Base-by-base conservation (phyloP, 2,329 filamentous ascomycete genomes). In the Tolypocladium inflatum region DNA sequence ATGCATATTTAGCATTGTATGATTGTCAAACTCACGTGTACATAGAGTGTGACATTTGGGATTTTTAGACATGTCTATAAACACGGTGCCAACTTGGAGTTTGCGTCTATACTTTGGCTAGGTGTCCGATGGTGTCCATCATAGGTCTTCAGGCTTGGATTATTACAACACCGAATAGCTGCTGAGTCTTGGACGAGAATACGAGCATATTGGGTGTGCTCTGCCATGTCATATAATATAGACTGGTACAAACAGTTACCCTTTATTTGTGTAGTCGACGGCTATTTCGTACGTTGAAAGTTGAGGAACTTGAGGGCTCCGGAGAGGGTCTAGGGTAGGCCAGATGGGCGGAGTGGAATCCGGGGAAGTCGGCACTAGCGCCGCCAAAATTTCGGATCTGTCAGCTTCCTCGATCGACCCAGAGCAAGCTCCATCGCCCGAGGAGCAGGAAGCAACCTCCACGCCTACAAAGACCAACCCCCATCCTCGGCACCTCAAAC, bases 371-470 rank as follows among this genome's bases (percentile, higher is more conserved):
- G 30, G 55, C 23, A 30, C 43, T 56, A 39, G 55, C 35, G 48
- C 48, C 55, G 43, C 43, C 55, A 56, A 56, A 56, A 56, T 42
- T 52, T 56, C 30, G 55, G 33, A 45, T 55, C 39, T 21, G 54
- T 55, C 54, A 59, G 58, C 55, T 57, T 39, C 58, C 42, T 50
- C 38, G 21, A 51, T 45, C 35, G 43, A 42, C 54, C 54, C 54
- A 55, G 43, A 43, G 43, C 51, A 55, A 51, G 39, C 57, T 50
- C 41, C 43, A 23, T 37, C 57, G 30, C n/a, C 48, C 11, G 48
- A n/a, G 26, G 30, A 43, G 54, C 42, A 58, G 45, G 42, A 37
- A 19, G 26, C 55, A 43, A 45, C 23, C 42, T 37, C 26, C 39
- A 15, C 43, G 4, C n/a, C 17, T 8, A 19, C 45, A 43, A n/a